phyloP scores from a whole-genome alignment of 495 filamentous ascomycete species.

The Melanomma pulvis-pyrius region DNA sequence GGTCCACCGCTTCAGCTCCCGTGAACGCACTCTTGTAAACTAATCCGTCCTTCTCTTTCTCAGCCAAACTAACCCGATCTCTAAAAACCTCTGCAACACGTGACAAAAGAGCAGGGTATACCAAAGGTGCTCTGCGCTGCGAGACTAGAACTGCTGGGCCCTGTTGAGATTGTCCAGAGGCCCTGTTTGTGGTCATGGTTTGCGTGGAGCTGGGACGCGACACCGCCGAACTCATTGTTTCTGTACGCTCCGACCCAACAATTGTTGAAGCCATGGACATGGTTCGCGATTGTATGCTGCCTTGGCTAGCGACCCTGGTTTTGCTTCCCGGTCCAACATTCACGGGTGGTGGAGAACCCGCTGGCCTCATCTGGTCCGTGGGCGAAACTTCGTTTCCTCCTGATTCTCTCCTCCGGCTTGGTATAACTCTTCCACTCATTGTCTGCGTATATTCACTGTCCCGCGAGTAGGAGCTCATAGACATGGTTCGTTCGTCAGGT shows the following conservation, averaged over 20 bases:
- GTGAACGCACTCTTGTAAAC: constrained; percentile 97
- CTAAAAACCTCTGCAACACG: constrained; percentile 88
- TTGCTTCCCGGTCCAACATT: constrained; percentile 40
- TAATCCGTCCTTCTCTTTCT: constrained; percentile 93
- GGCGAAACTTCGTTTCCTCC: constrained; percentile 29
- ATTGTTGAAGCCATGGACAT: constrained; percentile 92
- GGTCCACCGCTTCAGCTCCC: constrained; percentile 91
- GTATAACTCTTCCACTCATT: constrained; percentile 89
- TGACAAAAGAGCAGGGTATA: constrained; percentile 91
- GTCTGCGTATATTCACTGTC: constrained; percentile 83
- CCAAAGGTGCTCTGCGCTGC: constrained; percentile 69
- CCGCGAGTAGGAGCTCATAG: constrained; percentile 80
- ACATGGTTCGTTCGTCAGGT: constrained; percentile 93
- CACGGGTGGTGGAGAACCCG: constrained; percentile 30
- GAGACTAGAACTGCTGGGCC: constrained; percentile 54
- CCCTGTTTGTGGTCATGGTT: constrained; percentile 47
- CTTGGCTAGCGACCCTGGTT: constrained; percentile 45
- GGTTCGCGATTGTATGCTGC: constrained; percentile 54
- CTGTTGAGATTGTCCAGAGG: constrained; percentile 22
- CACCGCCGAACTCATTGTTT: constrained; percentile 42
- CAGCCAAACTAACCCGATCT: constrained; percentile 77
- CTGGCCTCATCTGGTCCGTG: constrained; percentile 10
- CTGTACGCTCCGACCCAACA: constrained; percentile 46
- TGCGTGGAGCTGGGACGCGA: constrained; percentile 45
- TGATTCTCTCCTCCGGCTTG: constrained; percentile 62